Conservation (phyloP, 257 asterid genomes). For the Coffea canephora region DNA sequence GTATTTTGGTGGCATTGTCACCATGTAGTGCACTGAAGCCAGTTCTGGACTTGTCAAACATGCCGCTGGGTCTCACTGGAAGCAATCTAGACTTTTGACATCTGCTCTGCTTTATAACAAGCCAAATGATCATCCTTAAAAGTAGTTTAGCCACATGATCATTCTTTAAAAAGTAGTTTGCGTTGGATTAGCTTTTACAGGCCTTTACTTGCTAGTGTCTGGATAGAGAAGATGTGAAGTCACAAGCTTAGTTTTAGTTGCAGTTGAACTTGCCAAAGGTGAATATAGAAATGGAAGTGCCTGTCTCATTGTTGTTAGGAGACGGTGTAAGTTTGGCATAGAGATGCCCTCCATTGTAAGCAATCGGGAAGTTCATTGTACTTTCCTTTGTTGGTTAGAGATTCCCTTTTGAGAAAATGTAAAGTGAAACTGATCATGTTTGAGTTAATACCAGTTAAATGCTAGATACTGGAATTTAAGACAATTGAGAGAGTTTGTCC, state of each 20-base stretch:
- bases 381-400: not conserved
- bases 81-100: not conserved
- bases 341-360: not conserved
- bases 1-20: constrained; percentile 1
- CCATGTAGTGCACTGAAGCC: not conserved
- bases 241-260: not conserved
- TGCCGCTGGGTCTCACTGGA: not conserved
- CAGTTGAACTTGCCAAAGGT: not conserved
- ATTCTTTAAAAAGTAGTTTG: not conserved
- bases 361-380: not conserved
- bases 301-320: constrained; percentile 6
- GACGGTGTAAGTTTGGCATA: not conserved
- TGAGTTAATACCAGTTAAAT: constrained; percentile 14
- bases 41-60: not conserved
- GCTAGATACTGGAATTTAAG: constrained; percentile 43
- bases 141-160: not conserved
- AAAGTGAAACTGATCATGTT: not conserved
- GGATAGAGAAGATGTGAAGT: too few species aligned
- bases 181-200: not conserved
- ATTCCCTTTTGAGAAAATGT: not conserved
- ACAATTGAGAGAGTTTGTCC: constrained; percentile 38
- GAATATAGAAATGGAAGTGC: constrained; percentile 1
- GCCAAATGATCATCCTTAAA: not conserved
- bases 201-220: not conserved
- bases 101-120: not conserved